phyloP scores from a whole-genome alignment of 2,329 filamentous ascomycete genomes.

The Myriosclerotinia scirpicola region DNA sequence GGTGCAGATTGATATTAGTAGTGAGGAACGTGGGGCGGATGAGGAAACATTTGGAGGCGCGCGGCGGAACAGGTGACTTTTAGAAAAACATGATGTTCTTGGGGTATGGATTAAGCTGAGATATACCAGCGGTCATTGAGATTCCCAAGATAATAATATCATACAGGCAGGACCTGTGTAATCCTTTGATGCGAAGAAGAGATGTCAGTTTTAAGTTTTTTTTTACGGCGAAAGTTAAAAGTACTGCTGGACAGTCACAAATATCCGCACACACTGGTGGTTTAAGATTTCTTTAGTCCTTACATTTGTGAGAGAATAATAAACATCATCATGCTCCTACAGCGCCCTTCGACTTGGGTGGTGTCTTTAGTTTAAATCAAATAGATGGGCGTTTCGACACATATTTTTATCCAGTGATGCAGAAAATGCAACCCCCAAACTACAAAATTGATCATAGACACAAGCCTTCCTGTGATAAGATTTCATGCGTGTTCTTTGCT shows the following conservation, averaged over 20 bases:
- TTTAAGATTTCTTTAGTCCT: not conserved
- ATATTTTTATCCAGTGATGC: too few species aligned
- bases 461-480: too few species aligned
- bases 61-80: not conserved
- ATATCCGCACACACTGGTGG: not conserved
- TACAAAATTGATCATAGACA: too few species aligned
- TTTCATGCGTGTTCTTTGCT: too few species aligned
- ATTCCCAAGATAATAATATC: not conserved
- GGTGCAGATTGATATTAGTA: not conserved
- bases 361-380: not conserved
- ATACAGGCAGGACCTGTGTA: not conserved
- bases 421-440: too few species aligned
- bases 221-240: not conserved
- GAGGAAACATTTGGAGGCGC: not conserved
- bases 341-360: not conserved
- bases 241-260: not conserved
- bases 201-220: not conserved
- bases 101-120: not conserved
- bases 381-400: not conserved
- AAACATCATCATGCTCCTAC: not conserved
- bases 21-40: not conserved
- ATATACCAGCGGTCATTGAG: not conserved
- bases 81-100: not conserved
- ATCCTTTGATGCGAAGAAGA: not conserved
- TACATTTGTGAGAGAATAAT: not conserved